These are phyloP conservation scores for Stagonosporopsis rhizophila DNA, from an alignment of 2,329 filamentous ascomycete species.

Conservation along the genomic window DNA sequence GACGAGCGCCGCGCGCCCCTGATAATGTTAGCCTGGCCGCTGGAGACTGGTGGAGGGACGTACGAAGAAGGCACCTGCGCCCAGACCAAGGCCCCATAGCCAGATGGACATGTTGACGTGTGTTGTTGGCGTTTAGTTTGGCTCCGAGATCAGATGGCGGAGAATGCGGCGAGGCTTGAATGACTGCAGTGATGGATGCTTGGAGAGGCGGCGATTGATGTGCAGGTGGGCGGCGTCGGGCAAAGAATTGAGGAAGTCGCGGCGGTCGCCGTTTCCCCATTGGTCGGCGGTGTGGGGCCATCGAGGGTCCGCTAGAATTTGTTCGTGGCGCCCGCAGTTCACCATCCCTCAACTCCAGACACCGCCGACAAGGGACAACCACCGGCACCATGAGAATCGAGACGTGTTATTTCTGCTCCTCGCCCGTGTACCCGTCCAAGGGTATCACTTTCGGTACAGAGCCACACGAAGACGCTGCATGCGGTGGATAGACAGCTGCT, in stretches of 20 bases:
- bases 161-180: not conserved
- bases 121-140: not conserved
- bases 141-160: not conserved
- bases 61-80: conserved; percentile 71
- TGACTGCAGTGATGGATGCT: conserved; percentile 8
- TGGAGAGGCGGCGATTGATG: conserved; percentile 5
- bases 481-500: not conserved
- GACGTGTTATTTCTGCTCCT: conserved; percentile 72
- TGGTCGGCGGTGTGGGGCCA: conserved; percentile 7
- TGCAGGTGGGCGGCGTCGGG: conserved; percentile 13
- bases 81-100: conserved; percentile 66
- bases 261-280: conserved; percentile 21
- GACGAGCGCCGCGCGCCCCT: conserved; percentile 93
- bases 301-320: conserved; percentile 26
- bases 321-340: conserved; percentile 19
- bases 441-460: conserved; percentile 71
- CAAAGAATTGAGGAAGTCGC: conserved; percentile 30
- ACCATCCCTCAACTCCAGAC: conserved; percentile 19
- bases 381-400: conserved; percentile 47
- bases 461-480: not conserved
- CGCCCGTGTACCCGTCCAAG: conserved; percentile 57
- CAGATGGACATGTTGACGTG: conserved; percentile 62
- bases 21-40: conserved; percentile 10
- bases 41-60: conserved; percentile 24
- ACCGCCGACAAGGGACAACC: conserved; percentile 13